Conservation (phyloP, 371 early-diverging fungal genomes). For the Saksenaea oblongispora region DNA sequence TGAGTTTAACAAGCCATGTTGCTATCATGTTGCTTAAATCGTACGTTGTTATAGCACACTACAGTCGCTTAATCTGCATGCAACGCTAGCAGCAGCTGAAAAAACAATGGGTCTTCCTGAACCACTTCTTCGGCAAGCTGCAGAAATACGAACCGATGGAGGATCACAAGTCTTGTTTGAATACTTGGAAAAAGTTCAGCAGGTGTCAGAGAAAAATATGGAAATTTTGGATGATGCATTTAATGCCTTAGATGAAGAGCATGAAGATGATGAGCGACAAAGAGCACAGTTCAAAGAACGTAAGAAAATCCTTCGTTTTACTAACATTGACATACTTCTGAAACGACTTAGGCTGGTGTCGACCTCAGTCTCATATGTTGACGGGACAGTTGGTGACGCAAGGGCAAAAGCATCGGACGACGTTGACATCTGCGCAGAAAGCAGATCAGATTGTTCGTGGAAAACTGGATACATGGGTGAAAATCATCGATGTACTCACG, state of each 20-base stretch:
- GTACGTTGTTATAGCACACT: conserved; percentile 44
- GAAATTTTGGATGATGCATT: conserved; percentile 68
- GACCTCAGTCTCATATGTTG: conserved; percentile 61
- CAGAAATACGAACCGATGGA: conserved; percentile 74
- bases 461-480: conserved; percentile 66
- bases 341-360: conserved; percentile 48
- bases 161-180: conserved; percentile 64
- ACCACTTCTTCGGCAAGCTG: conserved; percentile 63
- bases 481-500: conserved; percentile 42
- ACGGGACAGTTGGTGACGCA: conserved; percentile 66
- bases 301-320: conserved; percentile 4
- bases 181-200: conserved; percentile 61
- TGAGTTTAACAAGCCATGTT: conserved; percentile 5
- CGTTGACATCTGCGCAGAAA: conserved; percentile 67
- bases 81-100: conserved; percentile 68
- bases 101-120: conserved; percentile 73
- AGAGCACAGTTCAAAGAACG: conserved; percentile 50
- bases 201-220: conserved; percentile 49
- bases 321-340: background rate
- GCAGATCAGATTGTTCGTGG: conserved; percentile 64
- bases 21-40: background rate
- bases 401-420: conserved; percentile 62
- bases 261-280: conserved; percentile 64
- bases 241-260: conserved; percentile 73
- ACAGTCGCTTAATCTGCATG: conserved; percentile 71